Base-by-base conservation (phyloP, 2,329 filamentous ascomycete genomes). In the Knufia fluminis region DNA sequence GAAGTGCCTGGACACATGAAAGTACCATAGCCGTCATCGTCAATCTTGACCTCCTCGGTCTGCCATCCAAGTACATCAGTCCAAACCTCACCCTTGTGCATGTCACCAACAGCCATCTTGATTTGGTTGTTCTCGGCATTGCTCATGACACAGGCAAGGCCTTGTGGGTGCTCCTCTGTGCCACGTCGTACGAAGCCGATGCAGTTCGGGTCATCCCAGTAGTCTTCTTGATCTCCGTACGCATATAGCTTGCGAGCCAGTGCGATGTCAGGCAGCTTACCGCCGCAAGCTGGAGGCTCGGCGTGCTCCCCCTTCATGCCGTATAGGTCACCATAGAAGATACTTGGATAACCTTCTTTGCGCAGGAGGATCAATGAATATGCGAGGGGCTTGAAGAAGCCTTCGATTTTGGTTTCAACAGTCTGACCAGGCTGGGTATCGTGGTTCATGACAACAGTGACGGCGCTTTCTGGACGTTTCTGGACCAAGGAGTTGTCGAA, bases 281-380 rank as follows among this genome's bases (percentile, higher is more conserved):
- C 71, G 28, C 69, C 72, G 47, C 73, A 74, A 2, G 73, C 68
- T 0, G 77, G 77, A 14, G 72, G 69, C 24, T 74, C 46, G 17
- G 41, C 23, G 24, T 53, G 48, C 6, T 51, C 63, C 28, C 67
- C 71, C 46, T 71, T 67, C 43, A 77, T 77, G 33, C 79, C 78
- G 62, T 79, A 81, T 1, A 82, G 61, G 58, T 83, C 79, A 36
- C 79, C 78, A 60, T 78, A 83, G 61, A 83, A 83, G 31, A 81
- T 68, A 54, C 77, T 81, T 0, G 80, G 80, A 36, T 78, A 74
- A 26, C 79, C 79, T 24, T 75, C 67, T 38, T 68, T 61, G 8
- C 79, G 72, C 16, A 84, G 73, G 1, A 85, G 73, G 49, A 84
- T 83, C 39, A 85, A 72, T 0, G 79, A 67, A 61, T 85, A 83